Evolutionary conservation across 2,329 filamentous ascomycete species (phyloP), one percentile per base, ranked within the genome.

Genomic region (Coleophoma crateriformis): DNA sequence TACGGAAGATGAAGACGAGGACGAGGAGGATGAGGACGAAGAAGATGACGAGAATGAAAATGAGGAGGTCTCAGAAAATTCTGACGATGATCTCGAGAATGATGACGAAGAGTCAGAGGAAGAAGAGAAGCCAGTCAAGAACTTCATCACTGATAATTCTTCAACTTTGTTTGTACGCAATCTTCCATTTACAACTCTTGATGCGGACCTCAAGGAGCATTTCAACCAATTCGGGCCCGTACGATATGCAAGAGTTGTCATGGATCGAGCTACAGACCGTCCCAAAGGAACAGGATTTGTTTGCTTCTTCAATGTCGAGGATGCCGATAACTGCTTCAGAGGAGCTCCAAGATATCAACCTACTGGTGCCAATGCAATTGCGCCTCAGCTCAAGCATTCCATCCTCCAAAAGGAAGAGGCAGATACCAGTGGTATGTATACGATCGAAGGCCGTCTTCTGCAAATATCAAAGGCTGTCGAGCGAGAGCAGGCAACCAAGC

Each of bases 211-310:
- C 41, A 87, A 91, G 64, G 77, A 84, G 46, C 92, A 96, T 66
- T 99, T 99, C 63, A 74, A 75, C n/a, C 77, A 85, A 61, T 97
- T 99, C 61, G 95, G 94, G 22, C 79, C 78, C n/a, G 75, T 96
- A 37, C 82, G 91, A 35, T 99, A 97, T 66, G 94, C 92, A 5
- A 81, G 95, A 56, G 85, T 96, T 10, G 95, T 99, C 35, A 80
- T 95, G 64, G 92, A 99, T 64, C 85, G 78, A 43, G 81, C 83
- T 20, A 96, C 90, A 0, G 90, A 91, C 58, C 85, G 89, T 46
- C 89, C 94, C 2, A 89, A 88, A 44, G 94, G 94, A 22, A 97
- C 92, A 33, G 94, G 87, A 4, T 99, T 99, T 62, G 92, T 97
- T 32, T 95, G 90, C 71, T 99, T 99, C 71, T 85, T 85, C 69